Evolutionary conservation across 768 basidiomycete genomes (phyloP).

Genomic region (Gloeostereum incarnatum): DNA sequence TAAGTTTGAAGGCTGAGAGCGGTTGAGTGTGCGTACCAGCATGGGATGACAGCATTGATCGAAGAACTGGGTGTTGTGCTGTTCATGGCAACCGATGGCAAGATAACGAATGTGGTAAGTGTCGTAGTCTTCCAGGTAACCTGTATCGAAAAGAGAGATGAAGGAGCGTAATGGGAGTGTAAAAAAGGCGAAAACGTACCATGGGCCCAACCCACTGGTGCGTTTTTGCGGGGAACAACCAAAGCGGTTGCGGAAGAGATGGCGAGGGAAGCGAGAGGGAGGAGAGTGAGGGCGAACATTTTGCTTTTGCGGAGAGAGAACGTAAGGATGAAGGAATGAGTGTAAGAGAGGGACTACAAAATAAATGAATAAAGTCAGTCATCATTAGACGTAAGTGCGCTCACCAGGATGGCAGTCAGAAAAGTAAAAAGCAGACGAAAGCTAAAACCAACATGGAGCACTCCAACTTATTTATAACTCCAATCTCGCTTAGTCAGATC

Average conservation of each 20-base stretch:
- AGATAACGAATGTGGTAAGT: slow-evolving; percentile 56
- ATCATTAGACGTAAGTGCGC: no score
- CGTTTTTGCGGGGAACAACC: slow-evolving; percentile 24
- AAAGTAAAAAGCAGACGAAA: no score
- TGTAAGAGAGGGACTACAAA: no score
- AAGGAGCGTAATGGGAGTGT: slow-evolving; percentile 3
- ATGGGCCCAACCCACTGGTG: not conserved
- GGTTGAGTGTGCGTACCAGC: slow-evolving; percentile 28
- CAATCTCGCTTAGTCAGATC: no score
- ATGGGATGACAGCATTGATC: slow-evolving; percentile 65
- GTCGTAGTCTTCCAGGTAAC: slow-evolving; percentile 43
- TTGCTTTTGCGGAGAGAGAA: no score
- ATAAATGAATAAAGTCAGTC: no score
- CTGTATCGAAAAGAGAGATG: slow-evolving; percentile 29
- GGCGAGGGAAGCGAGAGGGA: slow-evolving; percentile 30
- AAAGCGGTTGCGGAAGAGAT: slow-evolving; percentile 29
- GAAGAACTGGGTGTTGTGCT: slow-evolving; percentile 51
- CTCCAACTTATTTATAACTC: no score
- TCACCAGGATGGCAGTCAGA: no score
- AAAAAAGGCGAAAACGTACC: no score
- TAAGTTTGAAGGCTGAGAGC: slow-evolving; percentile 3
- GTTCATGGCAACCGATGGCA: slow-evolving; percentile 36
- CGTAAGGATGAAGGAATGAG: no score
- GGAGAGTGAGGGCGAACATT: slow-evolving; percentile 32
- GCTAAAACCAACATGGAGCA: no score